A percentile compares a stretch with the other conserved stretches of the same genome.
These are phyloP conservation scores for Mucor indicus DNA, from an alignment of 371 early-diverging fungal species.

Conservation along the genomic window DNA sequence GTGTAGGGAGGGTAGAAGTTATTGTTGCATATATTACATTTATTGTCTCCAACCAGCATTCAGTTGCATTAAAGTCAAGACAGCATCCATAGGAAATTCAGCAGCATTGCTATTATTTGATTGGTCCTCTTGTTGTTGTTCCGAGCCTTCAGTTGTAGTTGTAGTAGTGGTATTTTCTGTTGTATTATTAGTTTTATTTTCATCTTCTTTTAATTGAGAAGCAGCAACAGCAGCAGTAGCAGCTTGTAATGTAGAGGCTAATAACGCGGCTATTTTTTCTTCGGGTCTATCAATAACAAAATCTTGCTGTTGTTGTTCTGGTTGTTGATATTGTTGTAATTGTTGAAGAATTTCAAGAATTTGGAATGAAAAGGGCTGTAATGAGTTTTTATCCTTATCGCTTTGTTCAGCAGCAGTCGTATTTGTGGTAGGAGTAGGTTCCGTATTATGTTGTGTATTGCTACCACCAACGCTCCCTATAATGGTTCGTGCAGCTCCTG, in stretches of 20 bases:
- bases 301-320: not conserved
- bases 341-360: conserved; percentile 27
- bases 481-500: conserved; percentile 15
- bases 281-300: conserved; percentile 16
- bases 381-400: conserved; percentile 1
- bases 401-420: not conserved
- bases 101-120: conserved; percentile 15
- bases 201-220: not conserved
- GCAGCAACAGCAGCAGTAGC: conserved; percentile 16
- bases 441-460: not conserved
- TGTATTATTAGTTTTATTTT: not conserved
- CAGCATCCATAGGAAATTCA: conserved; percentile 66
- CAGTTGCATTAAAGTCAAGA: conserved; percentile 61
- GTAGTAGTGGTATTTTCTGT: not conserved
- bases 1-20: no score
- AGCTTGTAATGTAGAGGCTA: conserved; percentile 21
- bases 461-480: not conserved
- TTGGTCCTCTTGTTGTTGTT: conserved; percentile 10
- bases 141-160: conserved; percentile 1
- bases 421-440: not conserved
- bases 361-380: conserved; percentile 20
- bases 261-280: conserved; percentile 23
- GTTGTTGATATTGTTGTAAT: conserved; percentile 11
- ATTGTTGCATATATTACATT: no score
- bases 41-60: conserved; percentile 62